A percentile compares a stretch with the other conserved stretches of the same genome.
These are phyloP conservation scores for Ophiocordyceps polyrhachis-furcata DNA, from an alignment of 2,329 filamentous ascomycete species.

Conservation along the genomic window DNA sequence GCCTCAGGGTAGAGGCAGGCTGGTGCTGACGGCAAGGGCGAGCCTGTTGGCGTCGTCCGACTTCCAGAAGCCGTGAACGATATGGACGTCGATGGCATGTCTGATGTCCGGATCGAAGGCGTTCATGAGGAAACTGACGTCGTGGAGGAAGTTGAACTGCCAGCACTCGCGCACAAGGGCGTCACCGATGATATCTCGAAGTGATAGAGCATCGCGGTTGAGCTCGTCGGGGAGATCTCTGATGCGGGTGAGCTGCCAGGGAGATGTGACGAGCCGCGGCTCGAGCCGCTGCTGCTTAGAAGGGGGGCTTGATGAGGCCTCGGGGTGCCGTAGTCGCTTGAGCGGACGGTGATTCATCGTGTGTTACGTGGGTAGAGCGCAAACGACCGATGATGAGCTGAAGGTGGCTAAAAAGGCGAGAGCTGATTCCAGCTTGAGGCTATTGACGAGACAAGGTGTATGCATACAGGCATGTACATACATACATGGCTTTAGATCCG, in stretches of 20 bases:
- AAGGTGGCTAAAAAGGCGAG: no score
- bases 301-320: slow-evolving; percentile 26
- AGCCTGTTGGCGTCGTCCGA: slow-evolving; percentile 42
- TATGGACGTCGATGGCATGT: slow-evolving; percentile 29
- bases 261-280: slow-evolving; percentile 29
- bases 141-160: slow-evolving; percentile 51
- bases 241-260: slow-evolving; percentile 54
- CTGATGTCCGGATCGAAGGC: slow-evolving; percentile 33
- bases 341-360: slow-evolving; percentile 1
- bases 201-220: slow-evolving; percentile 47
- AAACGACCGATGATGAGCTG: no score
- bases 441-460: no score
- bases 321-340: slow-evolving; percentile 13
- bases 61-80: slow-evolving; percentile 48
- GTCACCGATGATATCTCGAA: slow-evolving; percentile 53
- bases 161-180: slow-evolving; percentile 54
- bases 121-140: slow-evolving; percentile 35
- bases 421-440: no score
- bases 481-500: no score
- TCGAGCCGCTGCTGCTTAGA: slow-evolving; percentile 11
- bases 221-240: slow-evolving; percentile 35
- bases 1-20: neutral
- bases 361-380: no score
- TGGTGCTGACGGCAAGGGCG: slow-evolving; percentile 31
- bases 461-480: no score